Conservation (phyloP, 306 rosid genomes). For the Inga oerstediana region DNA sequence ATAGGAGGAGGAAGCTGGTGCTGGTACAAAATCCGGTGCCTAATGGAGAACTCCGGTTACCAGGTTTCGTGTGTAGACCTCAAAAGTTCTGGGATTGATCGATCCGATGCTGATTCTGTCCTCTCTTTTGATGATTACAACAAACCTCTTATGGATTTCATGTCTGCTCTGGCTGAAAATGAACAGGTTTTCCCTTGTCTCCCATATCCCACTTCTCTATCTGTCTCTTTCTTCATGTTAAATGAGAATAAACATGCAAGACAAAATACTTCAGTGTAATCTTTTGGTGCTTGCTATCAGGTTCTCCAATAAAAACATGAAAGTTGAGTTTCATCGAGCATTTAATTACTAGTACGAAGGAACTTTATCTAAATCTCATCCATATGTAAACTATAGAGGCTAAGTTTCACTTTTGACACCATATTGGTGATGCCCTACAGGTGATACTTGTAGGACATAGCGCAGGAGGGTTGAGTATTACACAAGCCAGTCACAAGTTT, state of each 20-base stretch:
- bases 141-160: conserved; percentile 73
- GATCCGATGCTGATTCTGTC: conserved; percentile 61
- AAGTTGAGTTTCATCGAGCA: neutral
- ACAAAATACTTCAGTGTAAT: neutral
- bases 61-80: conserved; percentile 83
- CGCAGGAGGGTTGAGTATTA: conserved; percentile 88
- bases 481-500: conserved; percentile 70
- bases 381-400: neutral
- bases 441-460: conserved; percentile 91
- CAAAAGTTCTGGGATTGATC: conserved; percentile 74
- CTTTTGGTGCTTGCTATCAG: neutral
- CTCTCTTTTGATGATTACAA: conserved; percentile 77
- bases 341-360: neutral
- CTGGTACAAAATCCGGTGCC: conserved; percentile 91
- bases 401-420: neutral
- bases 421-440: conserved; percentile 39
- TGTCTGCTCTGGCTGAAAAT: conserved; percentile 61
- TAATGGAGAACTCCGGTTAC: conserved; percentile 88
- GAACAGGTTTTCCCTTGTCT: conserved; percentile 60
- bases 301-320: neutral
- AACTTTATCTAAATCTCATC: neutral
- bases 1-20: conserved; percentile 87
- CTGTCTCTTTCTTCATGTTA: conserved; percentile 17
- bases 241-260: neutral
- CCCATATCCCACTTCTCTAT: neutral